Conservation (phyloP, 257 asterid species). For the Sherardia arvensis region DNA sequence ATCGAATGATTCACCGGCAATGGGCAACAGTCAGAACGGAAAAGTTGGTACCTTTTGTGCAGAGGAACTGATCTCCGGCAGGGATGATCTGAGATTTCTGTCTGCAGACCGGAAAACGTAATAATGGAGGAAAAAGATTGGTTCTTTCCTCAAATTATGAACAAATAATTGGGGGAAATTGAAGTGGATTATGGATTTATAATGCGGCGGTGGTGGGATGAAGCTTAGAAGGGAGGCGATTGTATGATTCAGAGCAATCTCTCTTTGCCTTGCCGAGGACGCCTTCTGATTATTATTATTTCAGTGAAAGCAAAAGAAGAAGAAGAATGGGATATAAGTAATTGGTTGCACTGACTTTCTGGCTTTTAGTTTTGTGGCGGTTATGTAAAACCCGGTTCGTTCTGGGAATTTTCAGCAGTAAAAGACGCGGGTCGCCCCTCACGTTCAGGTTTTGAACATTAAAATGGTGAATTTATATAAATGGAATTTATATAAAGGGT, state of each 20-base stretch:
- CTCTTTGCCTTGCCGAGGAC: conserved; percentile 45
- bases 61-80: conserved; percentile 17
- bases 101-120: too few species aligned
- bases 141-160: background rate
- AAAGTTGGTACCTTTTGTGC: background rate
- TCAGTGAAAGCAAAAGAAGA: background rate
- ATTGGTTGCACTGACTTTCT: background rate
- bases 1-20: background rate
- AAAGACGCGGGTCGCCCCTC: background rate
- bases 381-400: conserved; percentile 17
- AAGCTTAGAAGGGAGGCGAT: conserved; percentile 26
- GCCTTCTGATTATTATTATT: conserved; percentile 35
- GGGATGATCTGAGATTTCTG: background rate
- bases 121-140: conserved; percentile 12
- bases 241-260: conserved; percentile 6
- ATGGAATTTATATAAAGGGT: background rate
- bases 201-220: conserved; percentile 1
- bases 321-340: background rate
- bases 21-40: background rate
- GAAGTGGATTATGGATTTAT: background rate
- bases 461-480: too few species aligned
- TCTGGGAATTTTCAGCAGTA: background rate
- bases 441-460: background rate
- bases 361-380: conserved; percentile 12
- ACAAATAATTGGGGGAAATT: background rate